Conservation (phyloP, 2,329 filamentous ascomycete species). For the Aureobasidium namibiae region DNA sequence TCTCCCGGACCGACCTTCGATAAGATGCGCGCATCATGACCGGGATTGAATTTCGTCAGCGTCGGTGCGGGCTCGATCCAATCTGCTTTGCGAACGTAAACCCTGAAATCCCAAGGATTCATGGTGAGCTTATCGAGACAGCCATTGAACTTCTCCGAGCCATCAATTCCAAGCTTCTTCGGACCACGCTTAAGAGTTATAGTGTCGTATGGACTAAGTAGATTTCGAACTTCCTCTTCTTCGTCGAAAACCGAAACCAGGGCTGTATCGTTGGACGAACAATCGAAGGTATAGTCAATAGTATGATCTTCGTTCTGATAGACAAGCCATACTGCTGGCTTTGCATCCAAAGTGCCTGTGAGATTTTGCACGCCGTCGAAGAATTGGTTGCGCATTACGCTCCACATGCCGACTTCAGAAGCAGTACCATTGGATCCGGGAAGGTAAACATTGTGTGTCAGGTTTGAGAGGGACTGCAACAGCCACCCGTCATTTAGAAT, state of each 20-base stretch:
- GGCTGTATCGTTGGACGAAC: slow-evolving; percentile 38
- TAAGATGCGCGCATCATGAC: slow-evolving; percentile 50
- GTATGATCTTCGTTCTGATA: slow-evolving; percentile 43
- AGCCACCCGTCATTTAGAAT: slow-evolving; percentile 53
- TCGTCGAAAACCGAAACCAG: slow-evolving; percentile 49
- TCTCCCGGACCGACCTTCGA: slow-evolving; percentile 36
- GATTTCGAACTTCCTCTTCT: slow-evolving; percentile 50
- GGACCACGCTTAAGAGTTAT: slow-evolving; percentile 42
- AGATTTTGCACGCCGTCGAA: slow-evolving; percentile 41
- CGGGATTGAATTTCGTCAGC: slow-evolving; percentile 52
- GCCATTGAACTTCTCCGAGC: slow-evolving; percentile 43
- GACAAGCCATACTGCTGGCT: slow-evolving; percentile 42
- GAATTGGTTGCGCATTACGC: slow-evolving; percentile 45
- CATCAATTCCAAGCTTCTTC: slow-evolving; percentile 39
- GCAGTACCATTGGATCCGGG: slow-evolving; percentile 45
- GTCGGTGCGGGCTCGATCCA: slow-evolving; percentile 48
- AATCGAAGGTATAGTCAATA: slow-evolving; percentile 50
- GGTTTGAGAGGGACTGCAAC: slow-evolving; percentile 48
- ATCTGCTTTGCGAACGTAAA: slow-evolving; percentile 46
- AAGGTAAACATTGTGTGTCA: slow-evolving; percentile 43
- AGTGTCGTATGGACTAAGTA: slow-evolving; percentile 55
- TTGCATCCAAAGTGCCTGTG: slow-evolving; percentile 23
- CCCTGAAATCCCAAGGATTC: slow-evolving; percentile 50
- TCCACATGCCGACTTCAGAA: slow-evolving; percentile 55
- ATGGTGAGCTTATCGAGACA: slow-evolving; percentile 48